Evolutionary conservation across 164 flowering plant species (phyloP).

Genomic region (Chloranthus sessilifolius): DNA sequence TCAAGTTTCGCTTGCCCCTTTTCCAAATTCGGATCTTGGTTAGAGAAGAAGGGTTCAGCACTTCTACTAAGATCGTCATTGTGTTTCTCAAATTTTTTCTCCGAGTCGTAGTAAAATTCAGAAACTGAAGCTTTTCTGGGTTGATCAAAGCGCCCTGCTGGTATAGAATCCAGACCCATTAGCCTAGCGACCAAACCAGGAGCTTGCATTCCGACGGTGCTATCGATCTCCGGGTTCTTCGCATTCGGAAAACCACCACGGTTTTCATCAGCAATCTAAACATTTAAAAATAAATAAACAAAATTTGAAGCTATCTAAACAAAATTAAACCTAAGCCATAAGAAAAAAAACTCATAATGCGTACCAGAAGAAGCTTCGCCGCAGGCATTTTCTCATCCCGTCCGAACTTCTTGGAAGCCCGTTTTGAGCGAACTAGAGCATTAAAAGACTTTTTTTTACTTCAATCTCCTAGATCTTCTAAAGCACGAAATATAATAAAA

Average conservation of each 20-base stretch:
- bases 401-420: constrained; percentile 58
- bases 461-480: no score
- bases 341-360: constrained; percentile 5
- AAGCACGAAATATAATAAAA: background rate
- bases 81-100: constrained; percentile 13
- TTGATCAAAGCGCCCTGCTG: constrained; percentile 30
- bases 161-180: constrained; percentile 94
- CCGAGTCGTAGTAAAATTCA: constrained; percentile 14
- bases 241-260: constrained; percentile 72
- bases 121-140: constrained; percentile 24
- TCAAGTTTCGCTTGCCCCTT: constrained; percentile 37
- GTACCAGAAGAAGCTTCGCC: constrained; percentile 73
- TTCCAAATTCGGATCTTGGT: constrained; percentile 24
- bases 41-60: constrained; percentile 13
- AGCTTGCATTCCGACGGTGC: constrained; percentile 31
- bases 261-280: constrained; percentile 82
- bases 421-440: constrained; percentile 44
- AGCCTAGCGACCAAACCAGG: constrained; percentile 86
- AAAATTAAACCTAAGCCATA: background rate
- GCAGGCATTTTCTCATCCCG: constrained; percentile 68
- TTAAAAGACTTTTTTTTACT: no score
- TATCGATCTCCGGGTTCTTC: constrained; percentile 30
- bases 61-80: background rate
- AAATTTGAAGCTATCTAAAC: background rate
- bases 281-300: background rate